Percentiles rank a stretch among this genome's conserved stretches.
phyloP scores from a whole-genome alignment of 2,329 filamentous ascomycete species.

The Curvularia spicifera region DNA sequence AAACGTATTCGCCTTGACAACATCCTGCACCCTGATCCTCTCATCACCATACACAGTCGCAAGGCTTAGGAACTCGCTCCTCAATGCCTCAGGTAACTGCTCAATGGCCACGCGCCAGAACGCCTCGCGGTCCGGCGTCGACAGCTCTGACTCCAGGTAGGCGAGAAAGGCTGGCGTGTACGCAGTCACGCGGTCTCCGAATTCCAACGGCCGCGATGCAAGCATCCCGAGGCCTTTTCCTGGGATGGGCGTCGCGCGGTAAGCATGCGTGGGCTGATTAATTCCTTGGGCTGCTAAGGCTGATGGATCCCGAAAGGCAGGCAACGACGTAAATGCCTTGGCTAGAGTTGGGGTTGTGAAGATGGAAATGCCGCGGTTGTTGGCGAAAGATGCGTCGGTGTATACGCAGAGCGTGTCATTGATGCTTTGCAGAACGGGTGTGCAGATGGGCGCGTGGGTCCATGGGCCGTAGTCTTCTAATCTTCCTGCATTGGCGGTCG shows the following conservation, averaged over 20 bases:
- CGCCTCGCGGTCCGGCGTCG: slow-evolving; percentile 38
- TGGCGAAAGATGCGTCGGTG: slow-evolving; percentile 34
- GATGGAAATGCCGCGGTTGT: slow-evolving; percentile 44
- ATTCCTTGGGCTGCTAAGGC: slow-evolving; percentile 16
- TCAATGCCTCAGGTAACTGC: slow-evolving; percentile 30
- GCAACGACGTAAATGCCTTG: slow-evolving; percentile 27
- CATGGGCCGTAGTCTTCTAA: slow-evolving; percentile 24
- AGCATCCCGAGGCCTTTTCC: slow-evolving; percentile 44
- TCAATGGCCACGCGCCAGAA: slow-evolving; percentile 35
- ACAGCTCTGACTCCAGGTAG: slow-evolving; percentile 36
- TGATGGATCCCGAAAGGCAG: slow-evolving; percentile 30
- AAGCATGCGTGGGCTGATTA: slow-evolving; percentile 30
- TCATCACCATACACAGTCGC: slow-evolving; percentile 37
- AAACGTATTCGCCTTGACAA: slow-evolving; percentile 48
- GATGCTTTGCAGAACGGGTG: slow-evolving; percentile 26
- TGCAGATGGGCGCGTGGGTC: slow-evolving; percentile 40
- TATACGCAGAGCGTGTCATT: slow-evolving; percentile 42
- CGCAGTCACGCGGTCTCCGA: slow-evolving; percentile 36
- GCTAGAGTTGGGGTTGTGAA: slow-evolving; percentile 44
- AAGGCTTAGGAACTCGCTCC: slow-evolving; percentile 29
- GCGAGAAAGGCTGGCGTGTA: slow-evolving; percentile 45
- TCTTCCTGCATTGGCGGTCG: background rate
- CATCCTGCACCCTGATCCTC: slow-evolving; percentile 39
- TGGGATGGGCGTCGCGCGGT: slow-evolving; percentile 31
- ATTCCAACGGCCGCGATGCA: slow-evolving; percentile 27